Conservation (phyloP, 2,329 filamentous ascomycete genomes). For the Fusarium buxicola region DNA sequence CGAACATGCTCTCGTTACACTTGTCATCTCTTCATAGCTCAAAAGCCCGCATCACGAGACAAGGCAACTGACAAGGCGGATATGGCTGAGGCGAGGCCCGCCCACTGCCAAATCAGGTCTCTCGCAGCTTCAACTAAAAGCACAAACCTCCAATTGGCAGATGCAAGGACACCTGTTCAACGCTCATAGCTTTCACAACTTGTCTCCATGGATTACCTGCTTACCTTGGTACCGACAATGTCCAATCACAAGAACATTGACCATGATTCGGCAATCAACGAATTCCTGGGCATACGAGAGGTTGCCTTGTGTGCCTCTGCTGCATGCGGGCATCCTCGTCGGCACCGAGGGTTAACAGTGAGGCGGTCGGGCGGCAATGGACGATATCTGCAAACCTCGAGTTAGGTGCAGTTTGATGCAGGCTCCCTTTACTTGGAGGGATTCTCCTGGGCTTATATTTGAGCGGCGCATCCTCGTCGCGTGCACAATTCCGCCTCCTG, state of each 20-base stretch:
- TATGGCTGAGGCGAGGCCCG: constrained; percentile 23
- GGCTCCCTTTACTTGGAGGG: constrained; percentile 6
- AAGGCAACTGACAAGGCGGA: constrained; percentile 37
- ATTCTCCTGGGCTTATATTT: constrained; percentile 30
- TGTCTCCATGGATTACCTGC: constrained; percentile 7
- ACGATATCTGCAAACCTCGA: constrained; percentile 16
- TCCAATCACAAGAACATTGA: constrained; percentile 24
- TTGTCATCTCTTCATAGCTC: constrained; percentile 6
- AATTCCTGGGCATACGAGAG: constrained; percentile 27
- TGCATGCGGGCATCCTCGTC: constrained; percentile 29
- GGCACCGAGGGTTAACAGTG: constrained; percentile 30
- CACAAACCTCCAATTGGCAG: constrained; percentile 34
- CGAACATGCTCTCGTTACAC: constrained; percentile 1
- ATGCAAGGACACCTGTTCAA: constrained; percentile 38
- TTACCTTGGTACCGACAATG: background rate
- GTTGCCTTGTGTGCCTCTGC: constrained; percentile 18
- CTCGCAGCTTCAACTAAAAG: constrained; percentile 28
- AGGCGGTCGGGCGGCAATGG: constrained; percentile 36
- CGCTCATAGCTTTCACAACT: constrained; percentile 30
- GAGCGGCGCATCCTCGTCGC: constrained; percentile 4
- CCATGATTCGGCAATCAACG: constrained; percentile 13
- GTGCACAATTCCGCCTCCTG: background rate
- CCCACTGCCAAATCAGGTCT: constrained; percentile 31
- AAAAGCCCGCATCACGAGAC: constrained; percentile 14
- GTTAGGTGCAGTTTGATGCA: constrained; percentile 11